Conservation (phyloP, 2,329 filamentous ascomycete genomes). For the Thielaviopsis euricoi region DNA sequence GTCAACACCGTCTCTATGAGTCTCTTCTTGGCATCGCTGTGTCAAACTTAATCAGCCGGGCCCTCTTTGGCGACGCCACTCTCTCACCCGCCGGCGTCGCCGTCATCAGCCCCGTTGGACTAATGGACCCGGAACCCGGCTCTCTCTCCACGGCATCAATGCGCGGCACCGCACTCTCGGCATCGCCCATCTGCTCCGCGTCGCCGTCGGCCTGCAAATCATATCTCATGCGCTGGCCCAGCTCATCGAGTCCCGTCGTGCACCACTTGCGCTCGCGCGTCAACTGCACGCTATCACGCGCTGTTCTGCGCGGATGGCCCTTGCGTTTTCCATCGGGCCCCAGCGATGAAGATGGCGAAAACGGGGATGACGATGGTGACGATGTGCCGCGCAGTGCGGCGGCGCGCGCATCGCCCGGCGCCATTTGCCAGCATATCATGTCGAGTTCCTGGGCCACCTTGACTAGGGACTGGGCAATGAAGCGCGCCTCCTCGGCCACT, state of each 20-base stretch:
- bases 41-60: constrained; percentile 4
- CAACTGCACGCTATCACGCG: constrained; percentile 8
- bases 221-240: constrained; percentile 1
- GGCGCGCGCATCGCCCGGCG: not conserved
- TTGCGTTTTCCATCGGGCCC: not conserved
- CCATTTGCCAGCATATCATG: constrained; percentile 4
- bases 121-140: not conserved
- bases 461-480: constrained; percentile 3
- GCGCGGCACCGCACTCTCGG: not conserved
- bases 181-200: not conserved
- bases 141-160: not conserved
- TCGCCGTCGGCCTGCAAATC: not conserved
- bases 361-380: too few relatives aligned
- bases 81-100: not conserved
- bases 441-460: constrained; percentile 6
- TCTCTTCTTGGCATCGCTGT: constrained; percentile 1
- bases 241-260: constrained; percentile 3
- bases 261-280: constrained; percentile 8
- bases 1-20: not conserved
- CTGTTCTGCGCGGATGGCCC: constrained; percentile 5
- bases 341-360: too few relatives aligned
- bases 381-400: not conserved
- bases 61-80: not conserved
- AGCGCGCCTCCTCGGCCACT: not conserved
- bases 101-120: not conserved